A percentile compares a stretch with the other conserved stretches of the same genome.
Conservation (phyloP, 305 asterid species). For the Solanum hybrid region DNA sequence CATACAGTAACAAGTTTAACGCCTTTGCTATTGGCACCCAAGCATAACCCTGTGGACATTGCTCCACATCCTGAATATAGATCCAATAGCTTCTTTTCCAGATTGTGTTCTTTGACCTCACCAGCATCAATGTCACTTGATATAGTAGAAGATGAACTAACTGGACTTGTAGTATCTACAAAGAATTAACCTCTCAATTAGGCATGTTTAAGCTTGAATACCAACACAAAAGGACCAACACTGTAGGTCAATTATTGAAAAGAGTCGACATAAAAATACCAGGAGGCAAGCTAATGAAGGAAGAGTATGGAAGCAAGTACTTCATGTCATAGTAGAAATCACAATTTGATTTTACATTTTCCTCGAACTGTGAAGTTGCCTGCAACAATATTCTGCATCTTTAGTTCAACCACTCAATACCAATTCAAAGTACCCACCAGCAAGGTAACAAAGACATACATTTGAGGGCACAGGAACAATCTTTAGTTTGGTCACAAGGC, state of each 20-base stretch:
- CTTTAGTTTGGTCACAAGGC: constrained; percentile 16
- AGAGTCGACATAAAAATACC: constrained; percentile 1
- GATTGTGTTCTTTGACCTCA: constrained; percentile 16
- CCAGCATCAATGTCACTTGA: constrained; percentile 17
- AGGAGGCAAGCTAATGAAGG: constrained; percentile 17
- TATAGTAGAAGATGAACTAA: constrained; percentile 22
- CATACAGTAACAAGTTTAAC: constrained; percentile 57
- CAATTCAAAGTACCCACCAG: neutral
- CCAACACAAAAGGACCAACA: neutral
- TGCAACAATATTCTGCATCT: neutral
- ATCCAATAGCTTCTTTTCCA: constrained; percentile 53
- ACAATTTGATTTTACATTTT: neutral
- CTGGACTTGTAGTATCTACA: constrained; percentile 5
- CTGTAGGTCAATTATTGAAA: neutral
- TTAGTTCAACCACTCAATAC: neutral
- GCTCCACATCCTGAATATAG: constrained; percentile 86
- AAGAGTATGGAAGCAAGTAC: constrained; percentile 19
- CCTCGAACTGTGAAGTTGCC: constrained; percentile 6
- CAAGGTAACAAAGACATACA: neutral
- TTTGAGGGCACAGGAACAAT: constrained; percentile 20
- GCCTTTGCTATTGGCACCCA: constrained; percentile 56
- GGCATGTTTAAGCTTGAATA: neutral
- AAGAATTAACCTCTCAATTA: neutral
- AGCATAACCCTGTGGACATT: constrained; percentile 81
- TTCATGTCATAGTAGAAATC: constrained; percentile 27